Percentiles rank a stretch among this genome's conserved stretches.
These are phyloP conservation scores for Lactarius sp. DNA, from an alignment of 768 basidiomycete species.

Conservation along the genomic window DNA sequence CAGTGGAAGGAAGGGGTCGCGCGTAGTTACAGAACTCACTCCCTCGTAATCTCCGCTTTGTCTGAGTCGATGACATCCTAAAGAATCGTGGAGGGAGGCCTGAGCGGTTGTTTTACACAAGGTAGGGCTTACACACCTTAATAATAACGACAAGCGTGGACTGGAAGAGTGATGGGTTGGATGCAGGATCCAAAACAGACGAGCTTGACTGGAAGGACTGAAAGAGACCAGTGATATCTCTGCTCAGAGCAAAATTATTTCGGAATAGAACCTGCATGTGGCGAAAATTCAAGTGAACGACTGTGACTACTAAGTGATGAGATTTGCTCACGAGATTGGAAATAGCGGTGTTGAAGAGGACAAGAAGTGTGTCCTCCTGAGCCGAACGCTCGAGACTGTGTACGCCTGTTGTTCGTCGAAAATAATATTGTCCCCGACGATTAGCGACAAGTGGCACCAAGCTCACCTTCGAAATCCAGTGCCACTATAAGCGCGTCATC, in stretches of 20 bases:
- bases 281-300: neutral
- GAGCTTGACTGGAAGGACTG: slow-evolving; percentile 58
- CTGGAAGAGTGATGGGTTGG: slow-evolving; percentile 56
- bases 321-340: slow-evolving; percentile 47
- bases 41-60: slow-evolving; percentile 51
- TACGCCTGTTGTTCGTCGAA: slow-evolving; percentile 38
- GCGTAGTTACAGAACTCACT: slow-evolving; percentile 39
- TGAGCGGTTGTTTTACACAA: too few species aligned
- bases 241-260: slow-evolving; percentile 59
- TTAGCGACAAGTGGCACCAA: neutral
- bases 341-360: slow-evolving; percentile 60
- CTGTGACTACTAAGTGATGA: neutral
- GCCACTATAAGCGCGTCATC: slow-evolving; percentile 51
- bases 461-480: slow-evolving; percentile 57
- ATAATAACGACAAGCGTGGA: slow-evolving; percentile 62
- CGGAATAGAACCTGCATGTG: slow-evolving; percentile 54
- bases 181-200: slow-evolving; percentile 51
- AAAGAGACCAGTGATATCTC: slow-evolving; percentile 57
- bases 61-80: slow-evolving; percentile 65
- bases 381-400: slow-evolving; percentile 61
- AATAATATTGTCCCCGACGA: neutral
- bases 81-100: neutral
- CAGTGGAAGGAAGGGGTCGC: neutral
- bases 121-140: slow-evolving; percentile 38
- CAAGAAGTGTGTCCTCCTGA: slow-evolving; percentile 59